Percentiles rank a stretch among this genome's conserved stretches.
Conservation (phyloP, 371 early-diverging fungal genomes). For the Mucor velutinosus region DNA sequence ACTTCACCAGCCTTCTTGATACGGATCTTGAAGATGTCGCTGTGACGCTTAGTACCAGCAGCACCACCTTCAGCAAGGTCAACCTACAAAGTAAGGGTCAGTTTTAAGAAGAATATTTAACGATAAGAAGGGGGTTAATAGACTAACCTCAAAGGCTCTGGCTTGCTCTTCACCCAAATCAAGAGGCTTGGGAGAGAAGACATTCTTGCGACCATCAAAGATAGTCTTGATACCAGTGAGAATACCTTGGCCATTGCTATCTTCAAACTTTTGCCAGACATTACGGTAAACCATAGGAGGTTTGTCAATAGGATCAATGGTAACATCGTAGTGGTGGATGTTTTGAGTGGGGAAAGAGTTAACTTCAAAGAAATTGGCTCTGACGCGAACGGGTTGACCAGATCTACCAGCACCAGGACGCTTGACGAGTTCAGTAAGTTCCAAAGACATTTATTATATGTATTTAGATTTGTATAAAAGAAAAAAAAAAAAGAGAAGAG, state of each 20-base stretch:
- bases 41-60: constrained; percentile 25
- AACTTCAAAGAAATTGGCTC: constrained; percentile 52
- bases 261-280: constrained; percentile 50
- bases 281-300: constrained; percentile 48
- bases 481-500: constrained; percentile 12
- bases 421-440: constrained; percentile 40
- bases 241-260: constrained; percentile 27
- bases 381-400: constrained; percentile 36
- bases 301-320: constrained; percentile 42
- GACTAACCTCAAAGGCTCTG: constrained; percentile 46
- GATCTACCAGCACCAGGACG: constrained; percentile 34
- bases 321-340: constrained; percentile 47
- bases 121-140: background rate
- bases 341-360: constrained; percentile 41
- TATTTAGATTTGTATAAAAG: background rate
- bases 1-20: constrained; percentile 65
- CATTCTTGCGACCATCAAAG: constrained; percentile 58
- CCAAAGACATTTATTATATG: constrained; percentile 24
- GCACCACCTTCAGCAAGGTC: constrained; percentile 25
- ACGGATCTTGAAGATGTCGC: constrained; percentile 53
- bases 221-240: constrained; percentile 43
- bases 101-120: background rate
- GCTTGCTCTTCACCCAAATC: constrained; percentile 44
- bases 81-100: constrained; percentile 31
- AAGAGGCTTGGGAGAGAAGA: constrained; percentile 46